Evolutionary conservation across 306 rosid genomes (phyloP).

Genomic region (Rubus idaeus): DNA sequence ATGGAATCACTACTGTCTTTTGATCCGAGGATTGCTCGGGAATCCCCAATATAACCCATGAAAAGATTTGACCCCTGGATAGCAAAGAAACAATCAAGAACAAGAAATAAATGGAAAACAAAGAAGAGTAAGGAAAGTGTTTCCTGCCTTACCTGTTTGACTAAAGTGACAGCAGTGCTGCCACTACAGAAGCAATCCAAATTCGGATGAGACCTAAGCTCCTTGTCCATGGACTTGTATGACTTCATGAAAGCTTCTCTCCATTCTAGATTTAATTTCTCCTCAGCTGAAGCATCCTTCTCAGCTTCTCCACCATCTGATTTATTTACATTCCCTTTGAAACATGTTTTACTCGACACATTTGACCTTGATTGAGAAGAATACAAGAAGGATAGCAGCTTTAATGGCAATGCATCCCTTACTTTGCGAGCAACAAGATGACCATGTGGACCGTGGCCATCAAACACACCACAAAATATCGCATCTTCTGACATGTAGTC

Average conservation of each 20-base stretch:
- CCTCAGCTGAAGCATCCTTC: slow-evolving; percentile 61
- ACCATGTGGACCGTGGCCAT: slow-evolving; percentile 96
- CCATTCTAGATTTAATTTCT: slow-evolving; percentile 58
- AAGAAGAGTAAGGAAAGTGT: slow-evolving; percentile 3
- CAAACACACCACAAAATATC: slow-evolving; percentile 88
- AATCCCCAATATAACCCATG: slow-evolving; percentile 87
- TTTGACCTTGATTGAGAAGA: slow-evolving; percentile 57
- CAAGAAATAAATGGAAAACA: slow-evolving; percentile 17
- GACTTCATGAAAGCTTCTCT: slow-evolving; percentile 86
- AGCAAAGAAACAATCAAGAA: slow-evolving; percentile 31
- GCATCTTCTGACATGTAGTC: slow-evolving; percentile 85
- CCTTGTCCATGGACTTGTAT: slow-evolving; percentile 92
- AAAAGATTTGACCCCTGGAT: slow-evolving; percentile 79
- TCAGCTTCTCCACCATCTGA: slow-evolving; percentile 53
- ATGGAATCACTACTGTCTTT: slow-evolving; percentile 58
- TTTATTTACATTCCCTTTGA: slow-evolving; percentile 46
- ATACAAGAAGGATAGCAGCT: slow-evolving; percentile 68
- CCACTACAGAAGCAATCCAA: slow-evolving; percentile 97
- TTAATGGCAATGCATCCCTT: slow-evolving; percentile 74
- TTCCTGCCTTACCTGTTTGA: slow-evolving; percentile 71
- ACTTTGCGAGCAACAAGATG: slow-evolving; percentile 94
- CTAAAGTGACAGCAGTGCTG: slow-evolving; percentile 80
- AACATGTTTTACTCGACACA: slow-evolving; percentile 50
- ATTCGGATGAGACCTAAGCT: slow-evolving; percentile 85
- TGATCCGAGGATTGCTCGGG: slow-evolving; percentile 92